phyloP scores from a whole-genome alignment of 176 grass and related monocot species.

The Elymus sibiricus region DNA sequence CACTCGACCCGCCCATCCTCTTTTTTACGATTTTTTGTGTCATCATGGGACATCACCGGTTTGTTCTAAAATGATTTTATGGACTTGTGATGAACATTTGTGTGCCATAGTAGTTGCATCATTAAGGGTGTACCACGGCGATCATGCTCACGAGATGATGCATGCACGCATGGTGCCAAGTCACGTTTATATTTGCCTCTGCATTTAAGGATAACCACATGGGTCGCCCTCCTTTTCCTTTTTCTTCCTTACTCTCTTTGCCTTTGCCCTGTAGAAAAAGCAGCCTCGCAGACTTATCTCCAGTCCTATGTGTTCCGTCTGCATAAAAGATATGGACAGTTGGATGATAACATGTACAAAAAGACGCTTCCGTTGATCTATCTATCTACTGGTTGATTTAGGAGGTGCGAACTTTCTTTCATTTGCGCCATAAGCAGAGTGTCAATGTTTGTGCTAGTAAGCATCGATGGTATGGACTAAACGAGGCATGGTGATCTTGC shows the following conservation, averaged over 20 bases:
- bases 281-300: background rate
- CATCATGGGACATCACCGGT: too few relatives aligned
- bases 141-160: background rate
- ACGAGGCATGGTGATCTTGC: constrained; percentile 25
- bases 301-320: too few relatives aligned
- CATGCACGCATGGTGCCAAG: background rate
- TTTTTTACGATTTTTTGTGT: too few relatives aligned
- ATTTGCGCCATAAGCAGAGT: background rate
- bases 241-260: background rate
- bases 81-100: too few relatives aligned
- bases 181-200: constrained; percentile 21
- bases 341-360: background rate
- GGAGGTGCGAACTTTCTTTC: background rate
- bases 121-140: too few relatives aligned
- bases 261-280: constrained; percentile 29
- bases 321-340: background rate
- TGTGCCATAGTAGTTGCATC: too few relatives aligned
- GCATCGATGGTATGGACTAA: background rate
- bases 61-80: too few relatives aligned
- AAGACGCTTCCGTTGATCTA: background rate
- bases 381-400: background rate
- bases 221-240: background rate
- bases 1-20: too few relatives aligned
- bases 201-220: constrained; percentile 15
- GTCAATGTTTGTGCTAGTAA: background rate